Percentiles rank a stretch among this genome's conserved stretches.
phyloP scores from a whole-genome alignment of 805 yeast species.

The Candida adriatica region DNA sequence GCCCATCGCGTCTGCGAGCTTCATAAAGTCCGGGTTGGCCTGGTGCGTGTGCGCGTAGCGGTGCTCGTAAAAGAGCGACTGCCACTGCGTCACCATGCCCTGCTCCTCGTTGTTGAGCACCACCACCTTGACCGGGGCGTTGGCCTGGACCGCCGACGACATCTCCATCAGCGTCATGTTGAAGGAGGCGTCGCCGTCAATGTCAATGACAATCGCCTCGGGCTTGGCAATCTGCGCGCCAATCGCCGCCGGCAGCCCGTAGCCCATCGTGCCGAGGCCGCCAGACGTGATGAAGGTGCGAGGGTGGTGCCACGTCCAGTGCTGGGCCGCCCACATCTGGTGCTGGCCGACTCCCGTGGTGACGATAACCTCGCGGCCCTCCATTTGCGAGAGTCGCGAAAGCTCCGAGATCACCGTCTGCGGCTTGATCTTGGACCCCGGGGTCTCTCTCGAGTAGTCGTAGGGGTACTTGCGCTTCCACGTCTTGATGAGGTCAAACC shows the following conservation, averaged over 20 bases:
- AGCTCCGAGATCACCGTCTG: constrained; percentile 84
- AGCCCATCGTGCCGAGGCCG: constrained; percentile 99
- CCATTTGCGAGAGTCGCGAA: constrained; percentile 58
- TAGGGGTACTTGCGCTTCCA: constrained; percentile 91
- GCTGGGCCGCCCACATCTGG: constrained; percentile 99
- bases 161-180: constrained; percentile 95
- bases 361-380: constrained; percentile 70
- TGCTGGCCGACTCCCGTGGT: constrained; percentile 99
- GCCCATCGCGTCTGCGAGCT: constrained; percentile 93
- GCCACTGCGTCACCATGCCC: constrained; percentile 99
- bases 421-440: constrained; percentile 79
- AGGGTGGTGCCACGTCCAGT: constrained; percentile 89
- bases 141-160: constrained; percentile 90
- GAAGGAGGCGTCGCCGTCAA: constrained; percentile 99
- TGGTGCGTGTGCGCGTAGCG: constrained; percentile 98
- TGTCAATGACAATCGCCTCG: constrained; percentile 90
- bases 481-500: constrained; percentile 66
- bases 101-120: constrained; percentile 96
- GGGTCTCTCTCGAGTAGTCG: constrained; percentile 72
- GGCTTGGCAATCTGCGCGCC: constrained; percentile 98
- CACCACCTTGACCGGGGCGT: constrained; percentile 82
- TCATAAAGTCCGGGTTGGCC: constrained; percentile 86
- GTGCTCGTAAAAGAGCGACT: constrained; percentile 92
- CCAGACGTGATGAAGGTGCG: constrained; percentile 96
- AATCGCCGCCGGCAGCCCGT: constrained; percentile 94